Conservation (phyloP, 208 protist genomes). For the Spongospora subterranea region DNA sequence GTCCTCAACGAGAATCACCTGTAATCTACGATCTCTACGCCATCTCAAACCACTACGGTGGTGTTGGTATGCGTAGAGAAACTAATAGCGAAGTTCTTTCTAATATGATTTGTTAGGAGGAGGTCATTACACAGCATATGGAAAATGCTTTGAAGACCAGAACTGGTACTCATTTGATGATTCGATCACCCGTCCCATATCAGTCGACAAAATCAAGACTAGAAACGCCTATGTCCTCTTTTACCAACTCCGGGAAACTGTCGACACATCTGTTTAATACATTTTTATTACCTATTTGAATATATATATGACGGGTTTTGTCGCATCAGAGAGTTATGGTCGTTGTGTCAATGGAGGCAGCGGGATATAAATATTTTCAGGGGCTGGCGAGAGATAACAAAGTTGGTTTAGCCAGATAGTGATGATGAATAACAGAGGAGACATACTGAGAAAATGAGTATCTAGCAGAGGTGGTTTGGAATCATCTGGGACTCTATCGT, state of each 20-base stretch:
- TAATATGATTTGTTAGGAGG: conserved; percentile 3
- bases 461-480: not conserved
- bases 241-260: conserved; percentile 66
- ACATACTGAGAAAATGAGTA: not conserved
- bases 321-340: not conserved
- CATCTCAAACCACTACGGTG: conserved; percentile 71
- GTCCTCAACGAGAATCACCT: not conserved
- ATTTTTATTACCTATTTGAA: not conserved
- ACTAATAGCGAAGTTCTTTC: not conserved
- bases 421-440: too few relatives aligned
- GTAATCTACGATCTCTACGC: conserved; percentile 70
- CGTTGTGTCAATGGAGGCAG: not conserved
- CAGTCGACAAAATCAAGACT: conserved; percentile 45
- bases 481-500: not conserved
- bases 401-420: not conserved
- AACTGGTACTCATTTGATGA: conserved; percentile 69
- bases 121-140: conserved; percentile 65
- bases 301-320: not conserved
- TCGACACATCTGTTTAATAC: not conserved
- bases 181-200: conserved; percentile 28
- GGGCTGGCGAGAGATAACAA: not conserved
- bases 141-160: not conserved
- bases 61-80: not conserved
- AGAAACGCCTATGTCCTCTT: conserved; percentile 75
- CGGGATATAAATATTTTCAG: not conserved